Evolutionary conservation across 1,139 yeast genomes (phyloP), one percentile per base, ranked within the genome.

Genomic region (Diutina rugosa): DNA sequence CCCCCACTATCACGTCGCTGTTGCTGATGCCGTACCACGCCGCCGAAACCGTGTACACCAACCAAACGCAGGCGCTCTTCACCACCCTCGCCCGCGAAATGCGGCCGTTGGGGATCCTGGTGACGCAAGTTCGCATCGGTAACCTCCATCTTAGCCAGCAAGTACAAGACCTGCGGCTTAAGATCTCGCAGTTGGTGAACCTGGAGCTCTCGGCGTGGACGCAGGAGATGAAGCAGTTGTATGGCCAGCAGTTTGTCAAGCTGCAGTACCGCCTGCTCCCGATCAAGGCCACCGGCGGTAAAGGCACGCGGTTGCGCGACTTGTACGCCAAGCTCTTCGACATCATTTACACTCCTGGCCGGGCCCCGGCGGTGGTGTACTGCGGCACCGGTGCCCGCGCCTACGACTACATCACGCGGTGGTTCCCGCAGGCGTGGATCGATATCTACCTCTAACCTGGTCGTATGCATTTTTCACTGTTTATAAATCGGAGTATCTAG

Each of bases 321-420:
- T 71, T 83, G 44, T 80, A 81, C 62, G 81, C 82, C 64, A 67
- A 74, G 46, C 65, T 83, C 9, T 84, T 77, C 64, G 89, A 84
- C 61, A 67, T 83, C 61, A 66, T 81, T 3, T 80, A 80, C 61
- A 58, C 64, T 8, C 61, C 60, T 29, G 62, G 60, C 14, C 57
- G 54, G 8, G 67, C 69, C 57, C 58, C 61, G 6, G 67, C 76
- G 1, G 70, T 76, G 6, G 75, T 70, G 5, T 79, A 77, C 62
- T 76, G 79, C 62, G 84, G 84, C 0, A 63, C 76, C 3, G 84
- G 84, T 0, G 80, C 84, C 0, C 65, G 82, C 49, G 61, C 70
- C 6, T 74, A 79, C 57, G 78, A 74, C 46, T 63, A 70, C 63
- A 60, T 76, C 8, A 58, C 75, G 2, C 61, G 69, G 46, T 48